These are phyloP conservation scores for Fraxinus ornus DNA, from an alignment of 305 asterid genomes.

Conservation along the genomic window DNA sequence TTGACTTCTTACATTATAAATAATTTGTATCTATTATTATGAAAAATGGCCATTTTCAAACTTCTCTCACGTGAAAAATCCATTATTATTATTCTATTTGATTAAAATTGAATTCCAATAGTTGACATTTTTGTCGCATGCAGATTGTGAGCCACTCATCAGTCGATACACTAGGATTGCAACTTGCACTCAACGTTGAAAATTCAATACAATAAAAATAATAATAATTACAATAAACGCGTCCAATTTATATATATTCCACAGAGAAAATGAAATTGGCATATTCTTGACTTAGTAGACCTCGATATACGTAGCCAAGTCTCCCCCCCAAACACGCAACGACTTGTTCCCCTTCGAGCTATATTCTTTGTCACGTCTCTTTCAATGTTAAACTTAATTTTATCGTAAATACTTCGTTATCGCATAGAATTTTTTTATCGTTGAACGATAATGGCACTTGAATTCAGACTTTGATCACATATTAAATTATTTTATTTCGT, in stretches of 20 bases:
- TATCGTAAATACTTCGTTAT: neutral
- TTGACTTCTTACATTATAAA: neutral
- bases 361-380: neutral
- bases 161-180: conserved; percentile 1
- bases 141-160: neutral
- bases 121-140: conserved; percentile 13
- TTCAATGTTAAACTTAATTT: neutral
- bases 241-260: conserved; percentile 11
- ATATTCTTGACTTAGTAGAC: conserved; percentile 27
- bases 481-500: no score
- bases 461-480: no score
- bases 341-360: neutral
- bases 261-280: neutral
- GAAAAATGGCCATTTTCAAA: neutral
- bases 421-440: neutral
- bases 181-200: conserved; percentile 14
- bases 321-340: conserved; percentile 7
- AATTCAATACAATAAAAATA: neutral
- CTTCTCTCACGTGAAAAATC: neutral
- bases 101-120: neutral
- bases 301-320: conserved; percentile 21
- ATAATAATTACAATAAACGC: conserved; percentile 17
- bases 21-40: neutral
- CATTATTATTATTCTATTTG: neutral
- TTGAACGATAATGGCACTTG: neutral